These are phyloP conservation scores for Novymonas esmeraldas DNA, from an alignment of 208 protist genomes.

Conservation along the genomic window DNA sequence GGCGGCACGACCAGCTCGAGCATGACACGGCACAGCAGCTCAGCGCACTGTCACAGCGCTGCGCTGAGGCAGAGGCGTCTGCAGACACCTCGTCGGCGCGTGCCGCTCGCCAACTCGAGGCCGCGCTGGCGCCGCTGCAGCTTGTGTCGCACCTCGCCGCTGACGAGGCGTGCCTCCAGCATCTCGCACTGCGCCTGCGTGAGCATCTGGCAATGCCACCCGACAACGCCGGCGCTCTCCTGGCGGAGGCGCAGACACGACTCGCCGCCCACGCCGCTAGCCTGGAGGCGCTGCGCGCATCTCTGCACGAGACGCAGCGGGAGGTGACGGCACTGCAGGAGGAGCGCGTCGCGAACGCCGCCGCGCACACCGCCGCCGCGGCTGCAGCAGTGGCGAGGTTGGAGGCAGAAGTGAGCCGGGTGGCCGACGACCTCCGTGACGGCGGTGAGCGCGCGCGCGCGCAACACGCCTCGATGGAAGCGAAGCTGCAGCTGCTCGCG, in stretches of 20 bases:
- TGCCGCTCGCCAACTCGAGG: background rate
- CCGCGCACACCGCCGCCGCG: background rate
- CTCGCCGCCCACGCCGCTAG: background rate
- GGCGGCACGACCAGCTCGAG: slow-evolving; percentile 6
- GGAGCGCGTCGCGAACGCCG: background rate
- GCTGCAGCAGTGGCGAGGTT: background rate
- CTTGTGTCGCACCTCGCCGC: background rate
- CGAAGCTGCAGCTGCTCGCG: slow-evolving; percentile 1
- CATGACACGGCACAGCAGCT: slow-evolving; percentile 1
- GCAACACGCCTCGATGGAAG: background rate
- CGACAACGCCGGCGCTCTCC: background rate
- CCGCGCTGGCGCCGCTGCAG: background rate
- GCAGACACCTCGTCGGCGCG: background rate
- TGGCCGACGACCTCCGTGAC: background rate
- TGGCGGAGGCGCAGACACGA: slow-evolving; percentile 9
- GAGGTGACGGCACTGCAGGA: background rate
- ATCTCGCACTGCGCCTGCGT: slow-evolving; percentile 16
- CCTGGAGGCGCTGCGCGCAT: slow-evolving; percentile 3
- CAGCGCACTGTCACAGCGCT: background rate
- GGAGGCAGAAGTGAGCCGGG: background rate
- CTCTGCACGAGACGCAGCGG: slow-evolving; percentile 4
- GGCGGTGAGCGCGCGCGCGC: slow-evolving; percentile 4
- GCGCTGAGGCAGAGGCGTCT: background rate
- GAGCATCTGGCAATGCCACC: slow-evolving; percentile 2
- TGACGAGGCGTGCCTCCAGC: slow-evolving; percentile 9